Base-by-base conservation (phyloP, 2,329 filamentous ascomycete species). In the Cephalotrichum gorgonifer region DNA sequence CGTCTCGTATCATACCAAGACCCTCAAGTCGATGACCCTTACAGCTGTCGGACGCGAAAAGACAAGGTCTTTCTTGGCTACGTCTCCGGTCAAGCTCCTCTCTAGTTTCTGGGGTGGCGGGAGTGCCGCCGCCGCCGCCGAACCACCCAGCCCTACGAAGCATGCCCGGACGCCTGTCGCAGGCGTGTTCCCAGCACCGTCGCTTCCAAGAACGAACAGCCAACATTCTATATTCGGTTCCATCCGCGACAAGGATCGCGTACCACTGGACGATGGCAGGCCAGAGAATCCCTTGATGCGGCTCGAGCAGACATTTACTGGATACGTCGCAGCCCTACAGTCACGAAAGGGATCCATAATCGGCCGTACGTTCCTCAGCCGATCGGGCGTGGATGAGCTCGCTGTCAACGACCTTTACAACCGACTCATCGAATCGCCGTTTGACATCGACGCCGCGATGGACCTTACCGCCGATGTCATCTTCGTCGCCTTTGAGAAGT, bases 401-500 rank as follows among this genome's bases (percentile, higher is more conserved):
- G 72, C 79, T 1, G 85, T 95, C 55, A 95, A 95, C 58, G 88
- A 95, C 56, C 72, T 96, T 2, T 96, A 95, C 67, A 95, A 95
- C 60, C 78, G 82, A 30, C 75, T 96, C 14, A 81, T 95, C 17
- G 89, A 95, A 62, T 85, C 85, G 54, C 87, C 89, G 0, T 84
- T 80, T 47, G 88, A 88, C 58, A 76, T 86, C 54, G 85, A 94
- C 48, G 72, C 82, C 9, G 81, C 86, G 2, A 76, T 81, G 0
- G 88, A 95, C 51, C 75, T 87, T 8, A 78, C 83, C 3, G 81
- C 91, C 8, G 89, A 96, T 59, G 82, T 91, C 20, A 76, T 97
- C 5, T 95, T 96, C 60, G 85, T 86, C 25, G 86, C 90, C 0
- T 97, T 96, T 62, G 90, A 96, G 62, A 96, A 94, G 53, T 97